Conservation (phyloP, 768 basidiomycete genomes). For the Leucocoprinus leucothites region DNA sequence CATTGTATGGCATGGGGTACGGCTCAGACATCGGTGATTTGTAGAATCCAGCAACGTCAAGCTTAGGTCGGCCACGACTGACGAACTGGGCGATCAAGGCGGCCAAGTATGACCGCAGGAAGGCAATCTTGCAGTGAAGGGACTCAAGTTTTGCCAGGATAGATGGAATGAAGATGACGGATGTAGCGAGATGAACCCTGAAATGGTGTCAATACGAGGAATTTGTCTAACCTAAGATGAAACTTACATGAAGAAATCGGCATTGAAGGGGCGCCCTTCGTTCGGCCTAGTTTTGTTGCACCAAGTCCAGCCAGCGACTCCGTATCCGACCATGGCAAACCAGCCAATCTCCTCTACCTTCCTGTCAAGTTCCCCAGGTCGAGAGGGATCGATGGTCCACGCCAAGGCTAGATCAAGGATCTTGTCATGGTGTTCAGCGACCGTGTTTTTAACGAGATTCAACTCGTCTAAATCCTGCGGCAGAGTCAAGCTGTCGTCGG, state of each 20-base stretch:
- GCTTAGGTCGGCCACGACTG: constrained; percentile 48
- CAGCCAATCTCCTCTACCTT: constrained; percentile 67
- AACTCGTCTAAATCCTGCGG: constrained; percentile 15
- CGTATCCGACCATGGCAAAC: constrained; percentile 53
- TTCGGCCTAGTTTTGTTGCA: constrained; percentile 22
- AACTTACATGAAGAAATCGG: constrained; percentile 55
- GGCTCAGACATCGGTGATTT: constrained; percentile 19
- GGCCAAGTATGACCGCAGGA: constrained; percentile 60
- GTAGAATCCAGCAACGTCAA: constrained; percentile 52
- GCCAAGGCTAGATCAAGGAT: constrained; percentile 37
- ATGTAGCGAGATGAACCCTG: constrained; percentile 68
- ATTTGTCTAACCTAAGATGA: too few species aligned
- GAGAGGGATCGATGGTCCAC: constrained; percentile 40
- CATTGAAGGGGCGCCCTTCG: constrained; percentile 34
- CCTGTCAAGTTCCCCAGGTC: constrained; percentile 35
- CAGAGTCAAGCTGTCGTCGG: constrained; percentile 38
- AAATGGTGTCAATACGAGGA: not conserved
- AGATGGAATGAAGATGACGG: constrained; percentile 57
- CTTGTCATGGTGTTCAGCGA: constrained; percentile 33
- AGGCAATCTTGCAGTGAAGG: constrained; percentile 40
- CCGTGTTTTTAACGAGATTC: constrained; percentile 28
- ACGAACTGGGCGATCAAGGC: constrained; percentile 54
- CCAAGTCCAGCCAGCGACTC: constrained; percentile 47
- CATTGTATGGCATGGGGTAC: constrained; percentile 13
- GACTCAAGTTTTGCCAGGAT: constrained; percentile 35